Evolutionary conservation across 371 early-diverging fungal species (phyloP), one percentile per base, ranked within the genome.

Genomic region (Apophysomyces elegans): DNA sequence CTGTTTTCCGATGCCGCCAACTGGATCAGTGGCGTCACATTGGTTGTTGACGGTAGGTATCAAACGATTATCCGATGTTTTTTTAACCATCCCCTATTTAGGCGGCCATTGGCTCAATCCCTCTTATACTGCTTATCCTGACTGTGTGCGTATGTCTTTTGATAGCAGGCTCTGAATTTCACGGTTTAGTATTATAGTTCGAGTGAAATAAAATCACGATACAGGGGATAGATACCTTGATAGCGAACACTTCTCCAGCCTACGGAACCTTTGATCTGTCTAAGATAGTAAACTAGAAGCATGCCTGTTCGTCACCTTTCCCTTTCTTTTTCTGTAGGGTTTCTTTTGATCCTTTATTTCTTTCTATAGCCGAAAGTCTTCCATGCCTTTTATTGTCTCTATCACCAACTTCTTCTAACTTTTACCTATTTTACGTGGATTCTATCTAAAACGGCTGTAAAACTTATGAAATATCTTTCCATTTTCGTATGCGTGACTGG

Each of bases 41-140:
- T 92, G 60, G 87, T 91, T 21, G 92, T 93, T 18, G 93, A 93
- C 69, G 93, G 93, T 78, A 78, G 65, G 36, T 58, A 26, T 12
- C 13, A 21, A n/a, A n/a, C 4, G 12, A 18, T 21, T 7, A 7
- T 14, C 38, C 14, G 54, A 21, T 59, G 60, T 62, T 56, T 32
- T 18, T 7, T 61, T 14, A 50, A 14, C 1, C 43, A 43, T 43
- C 14, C 12, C 14, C 3, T 26, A 26, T 47, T 13, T 61, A 70
- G 70, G 70, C 61, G 90, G 86, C 26, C 75, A 84, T 57, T 89
- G 89, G 88, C 60, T 87, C 59, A 75, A 77, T 16, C 45, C 44
- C 32, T 36, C 18, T 12, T 54, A 63, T 45, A 57, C 58, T 54
- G 66, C 65, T 16, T 77, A 77, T 50, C 77, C 77, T n/a, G 72